Evolutionary conservation across 1,139 yeast species (phyloP).

Genomic region (Saccharomyces hybrid): DNA sequence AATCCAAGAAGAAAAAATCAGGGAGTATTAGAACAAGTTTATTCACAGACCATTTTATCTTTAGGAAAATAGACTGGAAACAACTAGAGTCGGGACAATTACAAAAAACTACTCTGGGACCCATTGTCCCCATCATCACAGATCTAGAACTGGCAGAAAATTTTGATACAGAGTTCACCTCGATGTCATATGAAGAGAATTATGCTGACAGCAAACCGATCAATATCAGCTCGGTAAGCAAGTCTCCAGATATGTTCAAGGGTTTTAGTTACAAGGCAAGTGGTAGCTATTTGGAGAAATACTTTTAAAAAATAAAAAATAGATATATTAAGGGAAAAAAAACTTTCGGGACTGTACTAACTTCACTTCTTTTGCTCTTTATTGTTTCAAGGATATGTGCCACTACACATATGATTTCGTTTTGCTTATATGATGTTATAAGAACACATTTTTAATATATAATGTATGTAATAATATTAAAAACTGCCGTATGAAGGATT

Average conservation of each 20-base stretch:
- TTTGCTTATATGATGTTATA: neutral
- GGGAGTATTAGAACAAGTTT: conserved; percentile 25
- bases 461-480: conserved; percentile 1
- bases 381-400: neutral
- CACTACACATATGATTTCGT: neutral
- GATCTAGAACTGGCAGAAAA: conserved; percentile 87
- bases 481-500: neutral
- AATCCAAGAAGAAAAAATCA: conserved; percentile 39
- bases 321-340: neutral
- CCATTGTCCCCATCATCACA: conserved; percentile 79
- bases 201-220: conserved; percentile 10
- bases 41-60: conserved; percentile 53
- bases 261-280: conserved; percentile 35
- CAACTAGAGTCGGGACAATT: conserved; percentile 43
- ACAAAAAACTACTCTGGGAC: conserved; percentile 49
- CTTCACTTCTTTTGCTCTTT: neutral
- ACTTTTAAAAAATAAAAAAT: conserved; percentile 15
- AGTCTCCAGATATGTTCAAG: conserved; percentile 29
- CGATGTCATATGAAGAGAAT: conserved; percentile 41
- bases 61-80: conserved; percentile 72
- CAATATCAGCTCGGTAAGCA: conserved; percentile 7
- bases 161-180: conserved; percentile 82
- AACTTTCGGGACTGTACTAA: neutral
- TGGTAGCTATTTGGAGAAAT: conserved; percentile 30
- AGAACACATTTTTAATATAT: neutral